Evolutionary conservation across 768 basidiomycete species (phyloP), one percentile per base, ranked within the genome.

Genomic region (Multifurca ochricompacta): DNA sequence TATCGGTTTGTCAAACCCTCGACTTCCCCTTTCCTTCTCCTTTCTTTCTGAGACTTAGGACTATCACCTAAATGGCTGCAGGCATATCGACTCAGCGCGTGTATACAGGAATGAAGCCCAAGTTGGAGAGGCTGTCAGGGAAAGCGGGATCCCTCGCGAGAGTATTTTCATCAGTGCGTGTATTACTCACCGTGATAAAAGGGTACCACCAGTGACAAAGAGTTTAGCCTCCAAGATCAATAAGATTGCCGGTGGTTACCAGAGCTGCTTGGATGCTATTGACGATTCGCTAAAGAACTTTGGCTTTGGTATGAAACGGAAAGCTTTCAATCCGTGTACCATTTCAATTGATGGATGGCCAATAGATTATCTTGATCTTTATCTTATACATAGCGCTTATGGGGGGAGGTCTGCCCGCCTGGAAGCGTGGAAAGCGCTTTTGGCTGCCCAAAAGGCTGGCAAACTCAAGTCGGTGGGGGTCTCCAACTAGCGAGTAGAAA

Each of bases 381-480:
- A 83, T 68, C 73, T 92, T 36, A 86, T 91, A 27, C 88, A 92
- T 59, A 82, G 84, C 56, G 82, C 90, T 0, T 67, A 74, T 6
- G 77, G 81, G 16, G 87, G 85, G 5, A 77, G 73, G 18, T 74
- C 80, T 54, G 72, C 71, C 27, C 82, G 90, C 18, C 70, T 91
- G n/a, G 77, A 72, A 19, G 83, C 86, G 0, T 91, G 85, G 71
- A 80, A 74, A 45, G 87, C 85, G 6, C 72, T 92, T 10, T 66
- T 81, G 5, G 80, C 83, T 32, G 77, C 78, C n/a, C 77, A 77
- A 58, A 64, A 70, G 27, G 76, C 69, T 3, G 87, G 89, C 3
- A 87, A 86, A 62, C 76, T 90, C 47, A 75, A 77, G 57, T 74
- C 75, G 4, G 78, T 88, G n/a, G 89, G 89, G 2, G 89, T 91